Base-by-base conservation (phyloP, 2,329 filamentous ascomycete genomes). In the Exserohilum turcica region DNA sequence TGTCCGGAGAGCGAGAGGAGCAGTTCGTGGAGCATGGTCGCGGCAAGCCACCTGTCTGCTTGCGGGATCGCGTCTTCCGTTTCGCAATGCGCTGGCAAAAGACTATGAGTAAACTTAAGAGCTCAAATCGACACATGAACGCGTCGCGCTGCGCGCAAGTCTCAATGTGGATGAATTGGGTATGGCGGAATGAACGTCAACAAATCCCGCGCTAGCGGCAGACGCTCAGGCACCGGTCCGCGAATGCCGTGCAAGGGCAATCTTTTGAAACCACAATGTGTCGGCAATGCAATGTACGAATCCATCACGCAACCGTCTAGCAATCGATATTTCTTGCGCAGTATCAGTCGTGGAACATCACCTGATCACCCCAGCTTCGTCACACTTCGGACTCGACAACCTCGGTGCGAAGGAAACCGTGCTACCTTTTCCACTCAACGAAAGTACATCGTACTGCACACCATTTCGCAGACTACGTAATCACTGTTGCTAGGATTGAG, bases 1-100 rank as follows among this genome's bases (percentile, higher is more conserved):
- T 97, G 91, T 64, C 94, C 93, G 68, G 92, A 95, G 76, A 97
- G 87, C 75, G 92, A 93, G 76, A 99, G 88, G 76, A 97, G 86
- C 79, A 99, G 91, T 82, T 99, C 94, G 84, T 97, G 94, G 75
- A 99, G 90, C 94, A 99, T 99, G 65, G 68, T 48, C 52, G 57
- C 15, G 67, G 65, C n/a, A 56, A 53, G 32, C 55, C 43, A 42
- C 43, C 33, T 19, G 50, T 45, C 19, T 8, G 8, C 46, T 49
- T 53, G 21, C 43, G 54, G 12, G 57, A 46, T 35, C 49, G 51
- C 36, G 50, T 56, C 42, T 54, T 50, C 36, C 61, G 56, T 43
- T 49, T 51, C 38, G 61, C 54, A 32, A 61, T 52, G 46, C 60
- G 65, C 56, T 73, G 66, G 19, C 66, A 37, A 48, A 65, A 71